Evolutionary conservation across 2,329 filamentous ascomycete genomes (phyloP).

Genomic region (Paraphoma sp.): DNA sequence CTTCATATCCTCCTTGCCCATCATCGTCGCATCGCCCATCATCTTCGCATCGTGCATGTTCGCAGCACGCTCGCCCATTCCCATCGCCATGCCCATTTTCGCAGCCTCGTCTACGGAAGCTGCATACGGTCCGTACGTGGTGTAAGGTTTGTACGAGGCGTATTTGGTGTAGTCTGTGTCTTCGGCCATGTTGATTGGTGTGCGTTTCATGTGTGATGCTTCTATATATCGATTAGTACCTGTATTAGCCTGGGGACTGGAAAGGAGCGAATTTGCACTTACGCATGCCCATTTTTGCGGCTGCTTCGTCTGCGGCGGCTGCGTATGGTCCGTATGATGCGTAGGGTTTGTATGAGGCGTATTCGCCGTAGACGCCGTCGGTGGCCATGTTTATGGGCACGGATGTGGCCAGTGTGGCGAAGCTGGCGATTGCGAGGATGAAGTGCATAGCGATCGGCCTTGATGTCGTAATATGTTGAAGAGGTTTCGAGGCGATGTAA

Average conservation of each 20-base stretch:
- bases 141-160: constrained; percentile 1
- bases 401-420: constrained; percentile 14
- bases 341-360: neutral
- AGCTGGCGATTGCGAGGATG: constrained; percentile 13
- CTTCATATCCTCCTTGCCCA: neutral
- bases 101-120: neutral
- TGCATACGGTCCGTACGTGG: constrained; percentile 2
- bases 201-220: neutral
- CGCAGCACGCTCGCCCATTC: neutral
- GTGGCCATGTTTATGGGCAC: constrained; percentile 11
- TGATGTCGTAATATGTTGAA: neutral
- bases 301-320: neutral
- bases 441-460: constrained; percentile 18
- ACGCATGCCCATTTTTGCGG: neutral
- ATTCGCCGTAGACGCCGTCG: neutral
- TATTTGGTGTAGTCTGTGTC: constrained; percentile 3
- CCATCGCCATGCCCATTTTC: neutral
- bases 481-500: too few relatives aligned
- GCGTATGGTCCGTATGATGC: neutral
- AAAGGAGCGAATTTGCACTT: neutral
- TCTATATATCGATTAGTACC: neutral
- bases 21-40: neutral
- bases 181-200: neutral
- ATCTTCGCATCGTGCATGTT: neutral
- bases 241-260: neutral